Evolutionary conservation across 805 yeast genomes (phyloP).

Genomic region (Candida berthetii): DNA sequence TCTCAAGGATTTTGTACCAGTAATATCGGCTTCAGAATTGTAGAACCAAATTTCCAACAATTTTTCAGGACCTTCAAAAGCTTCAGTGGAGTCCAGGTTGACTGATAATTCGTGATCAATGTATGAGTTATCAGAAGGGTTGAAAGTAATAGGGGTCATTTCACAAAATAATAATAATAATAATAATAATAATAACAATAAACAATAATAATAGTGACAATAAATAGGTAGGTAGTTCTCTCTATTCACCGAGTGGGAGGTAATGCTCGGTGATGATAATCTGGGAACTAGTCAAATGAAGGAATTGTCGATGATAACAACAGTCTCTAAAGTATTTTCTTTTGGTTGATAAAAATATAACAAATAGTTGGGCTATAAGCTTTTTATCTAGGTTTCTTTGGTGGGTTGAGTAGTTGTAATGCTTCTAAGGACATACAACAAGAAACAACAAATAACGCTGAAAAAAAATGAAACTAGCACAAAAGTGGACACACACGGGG

Average conservation of each 20-base stretch:
- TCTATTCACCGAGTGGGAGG: constrained; percentile 5
- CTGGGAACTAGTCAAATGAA: background rate
- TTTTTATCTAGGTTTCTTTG: constrained; percentile 17
- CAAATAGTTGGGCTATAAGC: background rate
- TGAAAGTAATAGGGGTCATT: constrained; percentile 26
- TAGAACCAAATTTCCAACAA: constrained; percentile 86
- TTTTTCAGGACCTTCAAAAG: constrained; percentile 98
- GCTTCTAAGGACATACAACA: constrained; percentile 12
- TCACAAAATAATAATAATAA: too few species aligned
- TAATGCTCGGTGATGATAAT: constrained; percentile 2
- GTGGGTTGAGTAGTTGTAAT: constrained; percentile 10
- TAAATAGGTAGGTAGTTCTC: background rate
- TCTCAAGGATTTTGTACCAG: constrained; percentile 44
- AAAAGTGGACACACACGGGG: background rate
- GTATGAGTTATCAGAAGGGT: constrained; percentile 36
- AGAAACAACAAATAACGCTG: background rate
- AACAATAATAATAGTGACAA: background rate
- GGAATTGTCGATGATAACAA: background rate
- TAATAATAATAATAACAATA: background rate
- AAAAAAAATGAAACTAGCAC: background rate
- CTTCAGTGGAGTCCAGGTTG: constrained; percentile 78
- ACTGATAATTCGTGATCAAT: constrained; percentile 79
- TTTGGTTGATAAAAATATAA: background rate
- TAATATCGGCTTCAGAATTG: constrained; percentile 32
- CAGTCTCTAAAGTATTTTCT: background rate